Base-by-base conservation (phyloP, 169 alveolate species). In the Cryptosporidium canis region DNA sequence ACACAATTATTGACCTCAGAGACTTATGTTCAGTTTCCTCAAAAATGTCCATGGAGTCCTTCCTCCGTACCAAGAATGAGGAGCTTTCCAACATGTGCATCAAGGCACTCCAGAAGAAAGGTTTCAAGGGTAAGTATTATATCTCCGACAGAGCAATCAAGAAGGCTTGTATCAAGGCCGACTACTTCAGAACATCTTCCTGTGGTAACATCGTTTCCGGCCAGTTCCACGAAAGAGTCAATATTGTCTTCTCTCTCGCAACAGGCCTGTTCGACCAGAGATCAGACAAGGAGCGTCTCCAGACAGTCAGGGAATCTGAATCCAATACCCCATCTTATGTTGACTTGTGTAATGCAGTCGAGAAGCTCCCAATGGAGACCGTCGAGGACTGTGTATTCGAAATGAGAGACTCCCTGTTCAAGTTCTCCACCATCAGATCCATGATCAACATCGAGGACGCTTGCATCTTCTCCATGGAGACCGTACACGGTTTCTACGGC, bases 361-460 rank as follows among this genome's bases (percentile, higher is more conserved):
- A 63, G 1, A 77, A 33, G 21, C 0, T 77, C 29, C 65, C 65
- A 1, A 48, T 37, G 33, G 72, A 77, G 3, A 39, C 72, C 18
- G 39, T 77, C 41, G 87, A 77, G 45, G 87, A 77, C 11, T 77
- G 87, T 29, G 27, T 58, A 35, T 77, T 41, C 31, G 87, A 77
- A 16, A 18, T 70, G 12, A 70, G 84, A 31, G 67, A 51, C 33
- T 45, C 84, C 0, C 33, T 70, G n/a, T 48, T 21, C 16, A 70
- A 31, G 31, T 51, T 48, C 37, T 27, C 8, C 1, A 9, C 51
- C 5, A 1, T 70, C 21, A 14, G 43, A 16, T 48, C 68, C 14
- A n/a, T 70, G 3, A 27, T 70, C 2, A 33, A 70, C 43, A 48
- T 70, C 16, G 84, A 70, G 14, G 67, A 67, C 12, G 84, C 84